Base-by-base conservation (phyloP, 2,329 filamentous ascomycete species). In the Fusarium dimerum region DNA sequence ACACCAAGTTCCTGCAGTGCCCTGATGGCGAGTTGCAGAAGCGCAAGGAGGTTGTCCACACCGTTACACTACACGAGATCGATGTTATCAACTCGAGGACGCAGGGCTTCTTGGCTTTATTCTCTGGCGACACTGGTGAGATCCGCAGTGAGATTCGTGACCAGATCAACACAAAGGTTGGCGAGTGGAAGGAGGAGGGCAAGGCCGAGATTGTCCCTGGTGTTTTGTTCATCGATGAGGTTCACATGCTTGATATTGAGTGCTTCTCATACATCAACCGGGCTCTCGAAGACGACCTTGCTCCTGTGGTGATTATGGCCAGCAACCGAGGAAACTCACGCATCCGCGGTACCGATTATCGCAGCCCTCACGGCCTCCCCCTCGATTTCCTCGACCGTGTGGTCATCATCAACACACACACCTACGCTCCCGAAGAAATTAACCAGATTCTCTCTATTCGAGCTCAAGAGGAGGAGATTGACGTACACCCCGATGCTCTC, bases 201-300 rank as follows among this genome's bases (percentile, higher is more conserved):
- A 99, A 99, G 74, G 94, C 94, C 3, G 92, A 96, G 75, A 97
- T 99, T 49, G 92, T 99, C 1, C 94, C 94, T 0, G 94, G 94
- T 43, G 94, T 99, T 8, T 78, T 99, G 8, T 99, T 99, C 79
- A 96, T 99, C 67, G 94, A 99, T 67, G 94, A 99, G 77, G 93
- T 99, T 6, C 94, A 99, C 79, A 97, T 99, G 93, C 89, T 99
- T 52, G 94, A 99, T 71, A 97, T 97, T 60, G 94, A 99, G 74
- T 97, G 93, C 78, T 99, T 96, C 79, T 95, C 92, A 42, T 99
- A 96, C 78, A 88, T 99, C 80, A 99, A 99, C 78, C 89, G 94
- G 47, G 94, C 94, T 1, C 81, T 99, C 42, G 94, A 99, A 75
- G 91, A 92, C 55, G 92, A 97, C 66, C 82, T 99, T 32, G 92